Percentiles rank a stretch among this genome's conserved stretches.
These are phyloP conservation scores for Picea sitchensis DNA, from an alignment of 75 land plant species.

Conservation along the genomic window DNA sequence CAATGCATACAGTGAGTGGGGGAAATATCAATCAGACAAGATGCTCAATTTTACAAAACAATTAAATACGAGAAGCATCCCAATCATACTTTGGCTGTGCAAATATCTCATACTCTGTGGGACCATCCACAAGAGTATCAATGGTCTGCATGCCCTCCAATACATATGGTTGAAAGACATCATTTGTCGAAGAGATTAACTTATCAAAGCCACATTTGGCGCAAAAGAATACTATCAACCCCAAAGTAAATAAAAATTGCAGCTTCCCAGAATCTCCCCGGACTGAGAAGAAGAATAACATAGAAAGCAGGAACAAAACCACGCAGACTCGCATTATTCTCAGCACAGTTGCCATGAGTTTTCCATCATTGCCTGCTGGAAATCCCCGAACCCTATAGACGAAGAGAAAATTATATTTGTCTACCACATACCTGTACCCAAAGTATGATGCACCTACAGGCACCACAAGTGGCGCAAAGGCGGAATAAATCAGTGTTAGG, in stretches of 20 bases:
- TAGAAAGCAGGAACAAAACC: slow-evolving; percentile 66
- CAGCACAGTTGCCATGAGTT: slow-evolving; percentile 79
- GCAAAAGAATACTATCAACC: slow-evolving; percentile 41
- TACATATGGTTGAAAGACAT: slow-evolving; percentile 44
- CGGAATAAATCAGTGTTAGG: slow-evolving; percentile 69
- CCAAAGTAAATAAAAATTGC: slow-evolving; percentile 74
- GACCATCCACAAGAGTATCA: slow-evolving; percentile 68
- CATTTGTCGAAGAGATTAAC: slow-evolving; percentile 48
- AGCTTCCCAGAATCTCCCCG: slow-evolving; percentile 76
- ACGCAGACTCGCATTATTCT: slow-evolving; percentile 74
- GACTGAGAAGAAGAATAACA: slow-evolving; percentile 81
- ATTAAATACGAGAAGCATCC: slow-evolving; percentile 41
- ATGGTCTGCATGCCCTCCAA: slow-evolving; percentile 64
- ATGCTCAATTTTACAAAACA: slow-evolving; percentile 1
- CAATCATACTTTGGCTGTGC: slow-evolving; percentile 75
- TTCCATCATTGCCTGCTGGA: slow-evolving; percentile 86
- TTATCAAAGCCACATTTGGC: slow-evolving; percentile 38
- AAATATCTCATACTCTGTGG: slow-evolving; percentile 72
- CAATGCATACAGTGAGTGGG: too few relatives aligned
- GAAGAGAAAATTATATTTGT: slow-evolving; percentile 87
- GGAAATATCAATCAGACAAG: too few relatives aligned
- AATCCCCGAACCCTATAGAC: slow-evolving; percentile 76
- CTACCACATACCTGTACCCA: slow-evolving; percentile 87
- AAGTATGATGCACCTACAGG: slow-evolving; percentile 83
- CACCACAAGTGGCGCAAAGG: slow-evolving; percentile 76